A percentile compares a stretch with the other conserved stretches of the same genome.
Conservation (phyloP, 371 early-diverging fungal genomes). For the Rhizopus microsporus region DNA sequence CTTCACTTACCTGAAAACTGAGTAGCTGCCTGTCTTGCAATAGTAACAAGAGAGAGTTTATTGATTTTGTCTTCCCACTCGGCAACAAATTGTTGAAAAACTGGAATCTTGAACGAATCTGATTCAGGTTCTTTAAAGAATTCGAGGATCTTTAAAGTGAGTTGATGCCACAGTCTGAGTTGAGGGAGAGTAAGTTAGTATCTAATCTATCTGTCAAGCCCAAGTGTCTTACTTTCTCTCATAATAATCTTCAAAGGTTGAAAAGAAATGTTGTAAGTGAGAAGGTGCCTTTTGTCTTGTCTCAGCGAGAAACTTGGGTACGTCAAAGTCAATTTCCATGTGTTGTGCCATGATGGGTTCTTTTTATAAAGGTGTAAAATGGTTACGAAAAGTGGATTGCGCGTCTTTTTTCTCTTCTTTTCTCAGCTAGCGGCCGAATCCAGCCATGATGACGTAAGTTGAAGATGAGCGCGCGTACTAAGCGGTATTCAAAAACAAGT, state of each 20-base stretch:
- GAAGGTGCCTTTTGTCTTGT: slow-evolving; percentile 72
- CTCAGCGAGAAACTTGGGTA: slow-evolving; percentile 70
- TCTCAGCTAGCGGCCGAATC: too few relatives aligned
- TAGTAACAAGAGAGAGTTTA: slow-evolving; percentile 82
- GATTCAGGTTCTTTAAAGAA: slow-evolving; percentile 82
- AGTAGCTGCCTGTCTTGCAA: slow-evolving; percentile 75
- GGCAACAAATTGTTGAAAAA: slow-evolving; percentile 88
- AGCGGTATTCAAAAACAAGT: too few relatives aligned
- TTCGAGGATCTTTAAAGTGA: slow-evolving; percentile 77
- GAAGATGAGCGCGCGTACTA: too few relatives aligned
- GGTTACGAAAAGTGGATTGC: too few relatives aligned
- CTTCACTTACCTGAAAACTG: slow-evolving; percentile 68
- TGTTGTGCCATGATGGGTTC: slow-evolving; percentile 36
- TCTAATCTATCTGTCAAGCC: neutral
- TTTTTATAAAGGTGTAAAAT: neutral
- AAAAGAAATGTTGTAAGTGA: slow-evolving; percentile 71
- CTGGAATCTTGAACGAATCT: slow-evolving; percentile 71
- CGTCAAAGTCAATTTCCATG: slow-evolving; percentile 88
- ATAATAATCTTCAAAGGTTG: slow-evolving; percentile 85
- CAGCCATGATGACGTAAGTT: too few relatives aligned
- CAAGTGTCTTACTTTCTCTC: slow-evolving; percentile 84
- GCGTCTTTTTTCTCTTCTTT: too few relatives aligned
- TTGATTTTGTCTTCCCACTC: slow-evolving; percentile 95
- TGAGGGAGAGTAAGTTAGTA: slow-evolving; percentile 1
- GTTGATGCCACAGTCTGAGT: slow-evolving; percentile 94